These are phyloP conservation scores for Nothophytophthora sp. DNA, from an alignment of 352 stramenopile species.

Conservation along the genomic window DNA sequence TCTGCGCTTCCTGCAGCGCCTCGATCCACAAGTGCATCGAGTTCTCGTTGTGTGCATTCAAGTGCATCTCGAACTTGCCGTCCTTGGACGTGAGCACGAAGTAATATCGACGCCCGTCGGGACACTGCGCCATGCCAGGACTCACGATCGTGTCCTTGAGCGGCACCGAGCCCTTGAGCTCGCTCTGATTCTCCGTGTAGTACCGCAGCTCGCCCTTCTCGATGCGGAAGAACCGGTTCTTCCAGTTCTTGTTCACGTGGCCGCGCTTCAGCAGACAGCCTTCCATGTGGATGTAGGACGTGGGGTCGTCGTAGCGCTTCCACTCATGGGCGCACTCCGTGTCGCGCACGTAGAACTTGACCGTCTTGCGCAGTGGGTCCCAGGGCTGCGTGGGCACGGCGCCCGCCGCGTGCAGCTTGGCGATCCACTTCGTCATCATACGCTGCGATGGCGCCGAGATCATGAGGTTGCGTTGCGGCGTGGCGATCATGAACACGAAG, in stretches of 20 bases:
- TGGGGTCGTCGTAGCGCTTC: slow-evolving; percentile 86
- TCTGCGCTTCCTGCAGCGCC: slow-evolving; percentile 77
- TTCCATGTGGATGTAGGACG: slow-evolving; percentile 88
- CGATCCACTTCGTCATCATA: slow-evolving; percentile 87
- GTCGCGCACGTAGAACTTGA: slow-evolving; percentile 82
- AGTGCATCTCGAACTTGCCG: slow-evolving; percentile 83
- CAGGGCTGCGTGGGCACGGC: slow-evolving; percentile 66
- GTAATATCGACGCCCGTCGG: slow-evolving; percentile 82
- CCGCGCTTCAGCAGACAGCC: slow-evolving; percentile 81
- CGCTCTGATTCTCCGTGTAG: slow-evolving; percentile 81
- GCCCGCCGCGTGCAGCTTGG: slow-evolving; percentile 67
- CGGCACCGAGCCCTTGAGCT: slow-evolving; percentile 68
- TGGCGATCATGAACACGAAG: slow-evolving; percentile 83
- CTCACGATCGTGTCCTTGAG: slow-evolving; percentile 84
- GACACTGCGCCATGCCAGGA: slow-evolving; percentile 78
- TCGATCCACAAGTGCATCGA: slow-evolving; percentile 90
- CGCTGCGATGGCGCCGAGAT: slow-evolving; percentile 75
- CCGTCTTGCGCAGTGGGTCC: slow-evolving; percentile 79
- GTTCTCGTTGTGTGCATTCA: slow-evolving; percentile 79
- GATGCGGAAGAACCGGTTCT: slow-evolving; percentile 89
- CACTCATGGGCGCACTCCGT: slow-evolving; percentile 77
- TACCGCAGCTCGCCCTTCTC: slow-evolving; percentile 81
- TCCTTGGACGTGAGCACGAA: slow-evolving; percentile 85
- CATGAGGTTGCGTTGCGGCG: slow-evolving; percentile 76
- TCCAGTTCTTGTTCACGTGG: slow-evolving; percentile 89